Evolutionary conservation across 2,329 filamentous ascomycete genomes (phyloP).

Genomic region (Talaromyces sp.): DNA sequence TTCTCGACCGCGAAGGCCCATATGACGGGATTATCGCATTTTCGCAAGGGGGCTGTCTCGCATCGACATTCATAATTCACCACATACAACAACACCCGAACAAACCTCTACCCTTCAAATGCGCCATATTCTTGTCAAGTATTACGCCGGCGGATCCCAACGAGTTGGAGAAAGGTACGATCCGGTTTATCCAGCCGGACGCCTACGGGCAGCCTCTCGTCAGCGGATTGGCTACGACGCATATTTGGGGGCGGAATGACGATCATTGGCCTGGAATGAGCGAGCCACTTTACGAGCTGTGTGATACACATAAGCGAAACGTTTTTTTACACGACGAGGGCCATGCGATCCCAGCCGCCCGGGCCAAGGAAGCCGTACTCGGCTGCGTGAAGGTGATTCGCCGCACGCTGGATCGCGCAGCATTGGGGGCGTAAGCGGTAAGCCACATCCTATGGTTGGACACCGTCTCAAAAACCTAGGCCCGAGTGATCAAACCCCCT

Average conservation of each 20-base stretch:
- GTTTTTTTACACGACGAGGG: conserved; percentile 2
- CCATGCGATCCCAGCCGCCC: not conserved
- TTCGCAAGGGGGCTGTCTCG: conserved; percentile 10
- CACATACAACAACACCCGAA: not conserved
- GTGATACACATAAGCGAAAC: not conserved
- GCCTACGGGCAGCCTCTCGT: not conserved
- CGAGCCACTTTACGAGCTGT: not conserved
- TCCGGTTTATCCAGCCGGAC: not conserved
- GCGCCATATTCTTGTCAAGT: conserved; percentile 1
- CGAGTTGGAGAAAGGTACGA: not conserved
- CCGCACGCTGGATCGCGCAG: not conserved
- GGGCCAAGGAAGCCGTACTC: not conserved
- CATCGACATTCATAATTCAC: conserved; percentile 7
- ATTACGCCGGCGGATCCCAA: not conserved
- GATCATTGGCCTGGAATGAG: conserved; percentile 3
- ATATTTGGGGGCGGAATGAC: conserved; percentile 8
- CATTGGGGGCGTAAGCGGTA: not conserved
- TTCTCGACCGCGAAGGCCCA: conserved; percentile 9
- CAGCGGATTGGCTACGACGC: not conserved
- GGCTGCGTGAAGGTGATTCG: conserved; percentile 2
- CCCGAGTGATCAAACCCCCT: not conserved
- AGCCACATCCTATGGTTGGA: not conserved
- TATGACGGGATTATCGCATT: conserved; percentile 12
- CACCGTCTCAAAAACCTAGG: not conserved
- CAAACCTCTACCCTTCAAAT: conserved; percentile 3